A percentile compares a stretch with the other conserved stretches of the same genome.
phyloP scores from a whole-genome alignment of 208 protist species.

The Trypanosoma boissoni region DNA sequence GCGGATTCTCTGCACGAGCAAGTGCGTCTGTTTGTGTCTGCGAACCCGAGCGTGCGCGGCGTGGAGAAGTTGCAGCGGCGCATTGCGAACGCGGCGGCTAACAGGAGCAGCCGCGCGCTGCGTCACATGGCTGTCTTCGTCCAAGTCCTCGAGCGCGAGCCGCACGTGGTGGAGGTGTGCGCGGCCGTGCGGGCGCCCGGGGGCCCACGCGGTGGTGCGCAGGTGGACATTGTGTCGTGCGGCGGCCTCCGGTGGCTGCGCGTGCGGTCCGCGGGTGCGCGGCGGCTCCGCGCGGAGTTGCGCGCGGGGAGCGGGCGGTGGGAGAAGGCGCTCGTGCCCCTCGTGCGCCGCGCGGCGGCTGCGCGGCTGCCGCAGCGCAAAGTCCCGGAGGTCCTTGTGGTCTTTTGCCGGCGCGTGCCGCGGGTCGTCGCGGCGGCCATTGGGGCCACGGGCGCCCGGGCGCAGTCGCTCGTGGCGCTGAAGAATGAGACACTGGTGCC shows the following conservation, averaged over 20 bases:
- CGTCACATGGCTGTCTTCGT: constrained; percentile 31
- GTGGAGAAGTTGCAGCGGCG: constrained; percentile 1
- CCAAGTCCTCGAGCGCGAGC: constrained; percentile 31
- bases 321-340: constrained; percentile 19
- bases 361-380: constrained; percentile 28
- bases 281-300: constrained; percentile 25
- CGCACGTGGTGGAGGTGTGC: constrained; percentile 35
- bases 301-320: constrained; percentile 9
- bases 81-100: too few relatives aligned
- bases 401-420: not conserved
- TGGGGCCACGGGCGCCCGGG: constrained; percentile 5
- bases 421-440: not conserved
- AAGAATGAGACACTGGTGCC: too few relatives aligned
- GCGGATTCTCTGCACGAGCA: constrained; percentile 4
- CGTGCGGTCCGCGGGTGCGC: constrained; percentile 33
- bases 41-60: not conserved
- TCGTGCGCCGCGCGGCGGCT: constrained; percentile 19
- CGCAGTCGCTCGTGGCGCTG: constrained; percentile 6
- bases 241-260: constrained; percentile 65
- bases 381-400: constrained; percentile 5
- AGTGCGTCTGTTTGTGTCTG: constrained; percentile 1
- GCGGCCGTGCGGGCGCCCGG: constrained; percentile 9
- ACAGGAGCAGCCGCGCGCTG: too few relatives aligned
- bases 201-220: constrained; percentile 9
- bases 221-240: constrained; percentile 59